phyloP scores from a whole-genome alignment of 192 early-diverging fungal species.

The Coemansia interrupta region DNA sequence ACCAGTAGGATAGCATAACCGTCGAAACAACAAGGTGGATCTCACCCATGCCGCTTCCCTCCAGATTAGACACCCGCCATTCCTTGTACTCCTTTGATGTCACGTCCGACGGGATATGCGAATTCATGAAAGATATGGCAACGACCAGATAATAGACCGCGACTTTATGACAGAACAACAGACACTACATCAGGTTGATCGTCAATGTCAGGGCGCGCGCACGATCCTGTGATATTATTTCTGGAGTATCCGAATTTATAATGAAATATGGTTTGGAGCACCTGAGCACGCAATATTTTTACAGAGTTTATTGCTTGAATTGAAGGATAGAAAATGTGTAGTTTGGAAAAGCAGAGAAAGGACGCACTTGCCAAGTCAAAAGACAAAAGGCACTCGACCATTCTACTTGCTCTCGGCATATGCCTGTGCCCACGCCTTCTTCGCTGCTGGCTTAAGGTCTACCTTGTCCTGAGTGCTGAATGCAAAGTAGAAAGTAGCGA shows the following conservation, averaged over 20 bases:
- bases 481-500: slow-evolving; percentile 20
- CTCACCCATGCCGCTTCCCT: slow-evolving; percentile 45
- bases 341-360: no score
- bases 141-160: background rate
- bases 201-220: no score
- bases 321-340: no score
- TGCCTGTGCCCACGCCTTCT: slow-evolving; percentile 46
- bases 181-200: no score
- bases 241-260: no score
- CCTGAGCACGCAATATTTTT: no score
- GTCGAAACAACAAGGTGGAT: slow-evolving; percentile 43
- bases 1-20: slow-evolving; percentile 46
- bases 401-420: slow-evolving; percentile 23
- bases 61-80: slow-evolving; percentile 44
- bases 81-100: slow-evolving; percentile 54
- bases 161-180: background rate
- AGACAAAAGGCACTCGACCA: background rate
- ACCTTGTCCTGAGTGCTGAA: slow-evolving; percentile 29
- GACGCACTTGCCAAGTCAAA: background rate
- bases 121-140: background rate
- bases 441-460: slow-evolving; percentile 30
- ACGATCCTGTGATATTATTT: no score
- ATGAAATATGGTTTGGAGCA: no score
- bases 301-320: no score
- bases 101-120: slow-evolving; percentile 17